Percentiles rank a stretch among this genome's conserved stretches.
These are phyloP conservation scores for Dictyostelium brefeldianum DNA, from an alignment of 78 protist genomes.

Conservation along the genomic window DNA sequence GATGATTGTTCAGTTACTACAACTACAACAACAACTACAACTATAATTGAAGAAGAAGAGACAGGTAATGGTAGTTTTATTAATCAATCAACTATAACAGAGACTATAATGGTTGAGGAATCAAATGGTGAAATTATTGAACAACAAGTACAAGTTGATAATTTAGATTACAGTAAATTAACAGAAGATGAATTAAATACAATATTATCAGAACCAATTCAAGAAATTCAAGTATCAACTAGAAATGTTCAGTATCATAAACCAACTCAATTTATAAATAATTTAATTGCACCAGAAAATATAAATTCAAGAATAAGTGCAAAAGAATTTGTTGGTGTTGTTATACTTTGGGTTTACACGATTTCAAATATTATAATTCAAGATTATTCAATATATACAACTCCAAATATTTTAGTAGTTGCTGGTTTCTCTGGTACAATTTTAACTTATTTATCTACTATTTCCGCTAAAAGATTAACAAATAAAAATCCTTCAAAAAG, in stretches of 20 bases:
- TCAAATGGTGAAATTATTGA: conserved; percentile 3
- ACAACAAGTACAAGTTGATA: conserved; percentile 8
- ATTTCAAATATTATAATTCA: conserved; percentile 38
- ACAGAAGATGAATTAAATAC: conserved; percentile 39
- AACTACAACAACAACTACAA: background rate
- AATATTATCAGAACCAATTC: conserved; percentile 55
- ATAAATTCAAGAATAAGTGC: conserved; percentile 25
- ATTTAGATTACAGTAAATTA: conserved; percentile 25
- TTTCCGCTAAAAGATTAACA: conserved; percentile 40
- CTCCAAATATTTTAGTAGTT: background rate
- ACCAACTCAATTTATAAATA: conserved; percentile 54
- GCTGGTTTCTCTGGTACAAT: conserved; percentile 47
- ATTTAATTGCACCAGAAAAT: conserved; percentile 45
- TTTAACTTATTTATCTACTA: conserved; percentile 38
- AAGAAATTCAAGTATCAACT: conserved; percentile 11
- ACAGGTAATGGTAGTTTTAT: background rate
- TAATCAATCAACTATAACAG: background rate
- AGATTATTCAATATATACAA: background rate
- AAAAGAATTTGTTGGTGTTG: conserved; percentile 32
- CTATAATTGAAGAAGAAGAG: background rate
- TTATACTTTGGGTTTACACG: background rate
- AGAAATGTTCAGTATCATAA: conserved; percentile 16
- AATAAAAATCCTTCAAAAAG: conserved; percentile 33
- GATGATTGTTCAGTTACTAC: no score
- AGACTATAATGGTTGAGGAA: background rate